Evolutionary conservation across 495 filamentous ascomycete genomes (phyloP).

Genomic region (Podospora pseudoanserina): DNA sequence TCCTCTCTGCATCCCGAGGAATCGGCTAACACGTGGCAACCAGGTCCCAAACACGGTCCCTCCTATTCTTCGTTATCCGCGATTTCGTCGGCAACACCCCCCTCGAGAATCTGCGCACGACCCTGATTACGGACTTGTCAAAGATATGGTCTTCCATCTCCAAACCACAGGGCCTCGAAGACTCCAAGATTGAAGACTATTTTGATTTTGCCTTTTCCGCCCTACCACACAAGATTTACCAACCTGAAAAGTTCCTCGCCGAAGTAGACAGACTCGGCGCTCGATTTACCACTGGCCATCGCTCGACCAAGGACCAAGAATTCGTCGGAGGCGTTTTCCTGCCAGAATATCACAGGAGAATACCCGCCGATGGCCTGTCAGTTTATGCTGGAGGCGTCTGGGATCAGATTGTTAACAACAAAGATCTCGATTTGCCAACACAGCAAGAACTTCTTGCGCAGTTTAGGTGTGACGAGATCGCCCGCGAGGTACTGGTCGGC

Average conservation of each 20-base stretch:
- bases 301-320: conserved; percentile 68
- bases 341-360: conserved; percentile 90
- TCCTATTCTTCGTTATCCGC: conserved; percentile 97
- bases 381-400: conserved; percentile 90
- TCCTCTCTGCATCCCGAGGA: neutral
- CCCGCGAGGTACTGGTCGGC: conserved; percentile 73
- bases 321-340: conserved; percentile 75
- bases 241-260: conserved; percentile 83
- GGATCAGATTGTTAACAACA: conserved; percentile 98
- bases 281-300: conserved; percentile 76
- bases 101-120: conserved; percentile 80
- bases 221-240: conserved; percentile 92
- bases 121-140: conserved; percentile 82
- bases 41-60: conserved; percentile 83
- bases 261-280: conserved; percentile 76
- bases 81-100: conserved; percentile 92
- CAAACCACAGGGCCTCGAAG: conserved; percentile 84
- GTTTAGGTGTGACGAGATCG: conserved; percentile 96
- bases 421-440: conserved; percentile 92
- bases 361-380: conserved; percentile 92
- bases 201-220: conserved; percentile 98
- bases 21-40: conserved; percentile 8
- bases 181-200: conserved; percentile 87
- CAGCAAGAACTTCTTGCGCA: conserved; percentile 96
- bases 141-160: conserved; percentile 89